Base-by-base conservation (phyloP, 73 alveolate genomes). In the Vitrella brassicaformis region DNA sequence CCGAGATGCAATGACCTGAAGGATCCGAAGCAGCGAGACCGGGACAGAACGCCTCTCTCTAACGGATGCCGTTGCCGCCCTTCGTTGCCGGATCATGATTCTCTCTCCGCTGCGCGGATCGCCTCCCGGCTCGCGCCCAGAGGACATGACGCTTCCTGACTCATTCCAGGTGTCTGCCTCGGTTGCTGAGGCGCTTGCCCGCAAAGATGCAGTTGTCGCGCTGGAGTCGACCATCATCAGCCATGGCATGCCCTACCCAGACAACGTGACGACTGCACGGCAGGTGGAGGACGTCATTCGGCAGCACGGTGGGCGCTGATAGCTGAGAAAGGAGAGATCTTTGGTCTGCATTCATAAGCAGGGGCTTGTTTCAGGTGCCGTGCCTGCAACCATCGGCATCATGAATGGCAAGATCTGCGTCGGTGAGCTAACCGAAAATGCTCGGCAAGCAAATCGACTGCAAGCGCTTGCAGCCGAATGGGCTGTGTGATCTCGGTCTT, bases 201-300 rank as follows among this genome's bases (percentile, higher is more conserved):
- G 30, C 18, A 22, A 0, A 26, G n/a, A 22, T 56, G 28, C 95
- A 14, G 89, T 86, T 27, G 96, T 88, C 46, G 98, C 97, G 10
- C 82, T 94, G 67, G 98, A 94, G 78, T 87, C 96, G 69, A 94
- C 98, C 27, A 94, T 94, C 85, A 92, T 94, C 79, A 88, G 97
- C 1, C 98, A 94, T 72, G 98, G 98, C 47, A 94, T 94, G 98
- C 96, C 87, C 31, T 92, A 92, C 72, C 98, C 98, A 1, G 80
- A 72, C 72, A 92, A 90, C 64, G 72, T 79, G 64, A 82, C 79
- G 64, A 94, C 98, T 0, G 98, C 97, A 28, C 67, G 78, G 71
- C 91, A 89, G 72, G 96, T 94, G 64, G 97, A 92, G 86, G 90
- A 74, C 26, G 79, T 85, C 27, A 84, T 88, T 30, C 67, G 85